Evolutionary conservation across 2,329 filamentous ascomycete genomes (phyloP).

Genomic region (Dendryphion nanum): DNA sequence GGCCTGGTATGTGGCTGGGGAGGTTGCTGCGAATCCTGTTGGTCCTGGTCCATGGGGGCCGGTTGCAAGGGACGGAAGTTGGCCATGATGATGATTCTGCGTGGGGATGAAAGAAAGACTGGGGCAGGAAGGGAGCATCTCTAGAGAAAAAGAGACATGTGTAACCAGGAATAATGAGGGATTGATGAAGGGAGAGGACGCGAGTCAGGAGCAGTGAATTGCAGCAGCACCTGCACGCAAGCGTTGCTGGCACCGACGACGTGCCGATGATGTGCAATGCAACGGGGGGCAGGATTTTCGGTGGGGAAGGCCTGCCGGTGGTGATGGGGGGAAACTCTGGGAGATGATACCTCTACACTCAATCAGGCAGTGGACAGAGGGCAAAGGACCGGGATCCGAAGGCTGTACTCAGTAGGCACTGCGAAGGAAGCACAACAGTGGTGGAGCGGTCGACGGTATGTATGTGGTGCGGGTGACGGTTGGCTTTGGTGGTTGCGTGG

Average conservation of each 20-base stretch:
- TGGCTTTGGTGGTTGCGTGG: no score
- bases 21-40: slow-evolving; percentile 1
- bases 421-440: no score
- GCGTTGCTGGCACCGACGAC: neutral
- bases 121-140: neutral
- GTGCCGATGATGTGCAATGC: neutral
- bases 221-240: neutral
- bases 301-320: slow-evolving; percentile 20
- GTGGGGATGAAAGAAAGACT: neutral
- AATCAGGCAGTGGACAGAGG: no score
- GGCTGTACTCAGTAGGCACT: no score
- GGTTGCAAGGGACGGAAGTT: slow-evolving; percentile 32
- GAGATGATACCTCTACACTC: no score
- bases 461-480: no score
- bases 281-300: slow-evolving; percentile 17
- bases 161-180: neutral
- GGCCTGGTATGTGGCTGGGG: slow-evolving; percentile 21
- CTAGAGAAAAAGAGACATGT: neutral
- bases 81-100: slow-evolving; percentile 16
- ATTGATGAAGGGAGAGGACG: neutral
- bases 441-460: no score
- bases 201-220: slow-evolving; percentile 11
- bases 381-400: no score
- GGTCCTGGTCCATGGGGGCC: slow-evolving; percentile 29
- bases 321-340: no score